A percentile compares a stretch with the other conserved stretches of the same genome.
phyloP scores from a whole-genome alignment of 106 monocot species.

The Agapanthus africanus region DNA sequence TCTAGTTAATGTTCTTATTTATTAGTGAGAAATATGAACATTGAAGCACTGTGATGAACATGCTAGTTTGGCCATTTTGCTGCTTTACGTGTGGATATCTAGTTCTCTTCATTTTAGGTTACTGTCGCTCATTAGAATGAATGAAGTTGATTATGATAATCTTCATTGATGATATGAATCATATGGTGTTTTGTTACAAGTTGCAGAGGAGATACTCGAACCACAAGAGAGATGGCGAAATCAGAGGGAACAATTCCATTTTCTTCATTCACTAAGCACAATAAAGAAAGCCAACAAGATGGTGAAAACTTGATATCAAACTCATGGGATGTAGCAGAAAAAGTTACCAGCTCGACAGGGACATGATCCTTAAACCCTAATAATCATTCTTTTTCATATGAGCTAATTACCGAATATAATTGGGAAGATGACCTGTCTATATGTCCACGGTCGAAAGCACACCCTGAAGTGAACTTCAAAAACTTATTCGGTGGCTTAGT shows the following conservation, averaged over 20 bases:
- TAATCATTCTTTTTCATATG: slow-evolving; percentile 13
- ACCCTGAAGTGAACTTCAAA: slow-evolving; percentile 49
- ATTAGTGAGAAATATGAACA: not conserved
- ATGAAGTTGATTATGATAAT: no score
- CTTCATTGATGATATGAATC: not conserved
- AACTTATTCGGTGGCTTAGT: slow-evolving; percentile 41
- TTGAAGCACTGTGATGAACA: not conserved
- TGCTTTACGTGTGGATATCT: no score
- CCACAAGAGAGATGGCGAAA: slow-evolving; percentile 6
- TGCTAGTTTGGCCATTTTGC: not conserved
- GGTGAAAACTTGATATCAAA: slow-evolving; percentile 11
- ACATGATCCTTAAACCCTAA: slow-evolving; percentile 5
- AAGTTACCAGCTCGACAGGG: not conserved
- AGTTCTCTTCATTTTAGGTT: not conserved
- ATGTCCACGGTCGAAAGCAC: slow-evolving; percentile 5
- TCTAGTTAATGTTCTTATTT: not conserved
- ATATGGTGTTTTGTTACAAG: not conserved
- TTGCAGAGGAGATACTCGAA: not conserved
- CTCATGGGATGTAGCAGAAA: slow-evolving; percentile 9
- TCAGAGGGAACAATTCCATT: slow-evolving; percentile 18
- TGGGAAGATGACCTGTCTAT: slow-evolving; percentile 10
- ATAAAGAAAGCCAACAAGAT: slow-evolving; percentile 11
- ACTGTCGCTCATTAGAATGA: no score
- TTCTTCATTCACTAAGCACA: slow-evolving; percentile 22
- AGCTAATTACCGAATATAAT: slow-evolving; percentile 20